Conservation (phyloP, 805 yeast species). For the Candida patagonica region DNA sequence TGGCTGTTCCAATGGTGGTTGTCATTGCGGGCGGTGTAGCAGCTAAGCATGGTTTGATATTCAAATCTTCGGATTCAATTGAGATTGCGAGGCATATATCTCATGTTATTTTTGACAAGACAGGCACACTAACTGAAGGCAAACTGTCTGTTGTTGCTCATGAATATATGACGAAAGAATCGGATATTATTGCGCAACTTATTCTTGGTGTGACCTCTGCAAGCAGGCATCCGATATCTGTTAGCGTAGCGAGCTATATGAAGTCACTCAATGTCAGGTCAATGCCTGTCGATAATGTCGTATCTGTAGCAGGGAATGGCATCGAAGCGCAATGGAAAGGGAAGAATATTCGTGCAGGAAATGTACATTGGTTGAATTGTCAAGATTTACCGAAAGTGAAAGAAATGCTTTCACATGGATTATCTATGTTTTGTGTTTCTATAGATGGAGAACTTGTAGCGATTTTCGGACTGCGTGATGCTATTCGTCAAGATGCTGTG, state of each 20-base stretch:
- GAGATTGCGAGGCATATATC: slow-evolving; percentile 5
- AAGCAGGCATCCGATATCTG: neutral
- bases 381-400: neutral
- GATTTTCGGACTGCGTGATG: neutral
- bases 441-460: neutral
- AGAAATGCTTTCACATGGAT: neutral
- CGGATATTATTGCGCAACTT: neutral
- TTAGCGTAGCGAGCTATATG: neutral
- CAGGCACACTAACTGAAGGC: slow-evolving; percentile 15
- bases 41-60: slow-evolving; percentile 10
- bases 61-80: slow-evolving; percentile 12
- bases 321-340: too few species aligned
- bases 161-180: neutral
- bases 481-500: neutral
- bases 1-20: slow-evolving; percentile 15
- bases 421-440: neutral
- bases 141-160: neutral
- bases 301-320: too few species aligned
- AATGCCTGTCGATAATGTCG: too few species aligned
- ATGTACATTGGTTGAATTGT: neutral
- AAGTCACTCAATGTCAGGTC: neutral
- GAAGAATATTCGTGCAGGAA: neutral
- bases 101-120: slow-evolving; percentile 17
- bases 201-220: neutral
- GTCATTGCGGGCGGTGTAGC: slow-evolving; percentile 17